Base-by-base conservation (phyloP, 2,329 filamentous ascomycete species). In the Cryphonectria naterciae region DNA sequence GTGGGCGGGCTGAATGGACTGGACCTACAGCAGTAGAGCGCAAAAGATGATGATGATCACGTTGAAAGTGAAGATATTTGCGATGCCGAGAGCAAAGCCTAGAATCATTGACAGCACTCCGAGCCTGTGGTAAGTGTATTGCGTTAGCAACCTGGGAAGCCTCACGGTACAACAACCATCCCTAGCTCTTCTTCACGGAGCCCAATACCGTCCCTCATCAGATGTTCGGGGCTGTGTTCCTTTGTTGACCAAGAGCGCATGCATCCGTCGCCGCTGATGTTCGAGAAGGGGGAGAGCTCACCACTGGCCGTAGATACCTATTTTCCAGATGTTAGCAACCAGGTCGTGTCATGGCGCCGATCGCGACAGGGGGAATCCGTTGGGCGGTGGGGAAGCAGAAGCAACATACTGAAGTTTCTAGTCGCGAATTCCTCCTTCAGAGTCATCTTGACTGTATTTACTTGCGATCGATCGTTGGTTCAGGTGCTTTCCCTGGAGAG, bases 271-370 rank as follows among this genome's bases (percentile, higher is more conserved):
- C 22, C 10, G 61, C 46, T 22, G 37, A 58, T 37, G 63, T 28
- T 43, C 32, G 11, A 54, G 35, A 8, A n/a, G 10, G 46, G 22
- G 8, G 22, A 8, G 43, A 49, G 46, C 88, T 86, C 85, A 92
- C 90, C 90, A 92, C 91, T 92, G 90, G 81, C 88, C 90, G 78
- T 92, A 92, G 82, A 92, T 92, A 82, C 90, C 90, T 92, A 75
- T 75, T 70, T 71, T 35, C 43, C 71, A 72, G 65, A 62, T 60
- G 77, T 85, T 77, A 85, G 81, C 75, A 72, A 39, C 68, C 41
- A 61, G 58, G 60, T 41, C 68, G 61, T 61, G 4, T 41, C 68
- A 66, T 61, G 4, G n/a, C 25, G 69, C 52, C 69, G 67, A 73
- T 73, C 71, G 71, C 52, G 60, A 66, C 62, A 39, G 69, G 65